Percentiles rank a stretch among this genome's conserved stretches.
Conservation (phyloP, 495 filamentous ascomycete genomes). For the Tetracladium setigerum region DNA sequence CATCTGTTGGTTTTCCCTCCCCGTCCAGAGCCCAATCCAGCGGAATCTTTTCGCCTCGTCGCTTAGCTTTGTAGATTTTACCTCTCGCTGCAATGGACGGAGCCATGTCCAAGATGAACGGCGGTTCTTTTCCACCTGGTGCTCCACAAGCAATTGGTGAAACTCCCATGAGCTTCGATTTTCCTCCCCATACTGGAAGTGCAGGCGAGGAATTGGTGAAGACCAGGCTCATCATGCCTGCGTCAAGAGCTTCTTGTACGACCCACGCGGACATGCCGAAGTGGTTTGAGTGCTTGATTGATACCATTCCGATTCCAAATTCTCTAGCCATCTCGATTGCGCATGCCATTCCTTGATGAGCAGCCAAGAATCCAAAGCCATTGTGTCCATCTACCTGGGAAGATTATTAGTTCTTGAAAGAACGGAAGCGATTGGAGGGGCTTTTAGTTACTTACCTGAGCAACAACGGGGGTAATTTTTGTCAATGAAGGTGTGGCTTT, state of each 20-base stretch:
- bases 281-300: constrained; percentile 68
- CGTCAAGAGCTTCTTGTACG: constrained; percentile 65
- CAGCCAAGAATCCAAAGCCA: constrained; percentile 66
- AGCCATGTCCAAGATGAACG: constrained; percentile 74
- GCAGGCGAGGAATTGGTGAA: constrained; percentile 76
- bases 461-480: constrained; percentile 60
- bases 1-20: constrained; percentile 60
- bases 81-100: constrained; percentile 64
- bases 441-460: too few relatives aligned
- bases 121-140: constrained; percentile 41
- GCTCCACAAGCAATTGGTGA: constrained; percentile 73
- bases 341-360: constrained; percentile 50
- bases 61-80: constrained; percentile 66
- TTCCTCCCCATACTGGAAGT: constrained; percentile 65
- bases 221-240: constrained; percentile 65
- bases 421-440: too few relatives aligned
- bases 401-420: too few relatives aligned
- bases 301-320: constrained; percentile 66
- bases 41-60: constrained; percentile 68
- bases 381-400: constrained; percentile 57
- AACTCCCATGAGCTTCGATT: constrained; percentile 61
- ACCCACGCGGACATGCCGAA: constrained; percentile 78
- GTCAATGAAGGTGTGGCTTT: constrained; percentile 45
- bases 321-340: constrained; percentile 57
- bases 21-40: constrained; percentile 65